Percentiles rank a stretch among this genome's conserved stretches.
phyloP scores from a whole-genome alignment of 2,329 filamentous ascomycete species.

The Pseudogymnoascus pannorum region DNA sequence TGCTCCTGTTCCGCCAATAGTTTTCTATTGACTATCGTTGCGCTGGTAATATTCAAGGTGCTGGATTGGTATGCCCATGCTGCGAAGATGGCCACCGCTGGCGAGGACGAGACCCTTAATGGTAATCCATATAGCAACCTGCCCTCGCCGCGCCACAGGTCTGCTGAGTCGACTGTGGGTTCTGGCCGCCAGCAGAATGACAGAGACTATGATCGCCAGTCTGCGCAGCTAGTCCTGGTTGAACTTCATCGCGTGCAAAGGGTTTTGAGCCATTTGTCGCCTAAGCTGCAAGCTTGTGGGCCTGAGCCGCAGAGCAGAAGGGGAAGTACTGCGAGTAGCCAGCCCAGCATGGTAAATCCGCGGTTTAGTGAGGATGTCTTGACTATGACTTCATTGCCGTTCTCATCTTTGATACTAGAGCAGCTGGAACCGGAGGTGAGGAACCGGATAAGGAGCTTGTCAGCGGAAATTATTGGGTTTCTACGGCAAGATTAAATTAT shows the following conservation, averaged over 20 bases:
- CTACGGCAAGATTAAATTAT: background rate
- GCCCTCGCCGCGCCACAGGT: too few species aligned
- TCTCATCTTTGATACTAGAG: background rate
- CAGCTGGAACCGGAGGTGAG: background rate
- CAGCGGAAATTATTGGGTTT: background rate
- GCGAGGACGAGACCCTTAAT: slow-evolving; percentile 15
- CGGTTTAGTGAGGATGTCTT: background rate
- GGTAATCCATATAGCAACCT: too few species aligned
- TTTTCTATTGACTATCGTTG: slow-evolving; percentile 29
- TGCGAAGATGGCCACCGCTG: slow-evolving; percentile 18
- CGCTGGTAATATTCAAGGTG: slow-evolving; percentile 31
- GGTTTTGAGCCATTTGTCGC: slow-evolving; percentile 25
- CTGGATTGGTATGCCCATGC: slow-evolving; percentile 28
- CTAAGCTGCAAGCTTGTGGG: slow-evolving; percentile 12
- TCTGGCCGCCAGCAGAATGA: background rate
- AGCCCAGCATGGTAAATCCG: background rate
- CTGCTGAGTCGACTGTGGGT: background rate
- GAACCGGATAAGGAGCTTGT: background rate
- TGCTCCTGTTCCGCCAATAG: slow-evolving; percentile 30
- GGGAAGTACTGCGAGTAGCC: background rate
- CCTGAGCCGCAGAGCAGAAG: background rate
- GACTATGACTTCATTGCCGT: background rate
- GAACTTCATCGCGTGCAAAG: slow-evolving; percentile 31
- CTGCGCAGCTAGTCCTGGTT: slow-evolving; percentile 29
- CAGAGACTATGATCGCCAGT: slow-evolving; percentile 18